Conservation (phyloP, 345 rosid genomes). For the Salix udensis region DNA sequence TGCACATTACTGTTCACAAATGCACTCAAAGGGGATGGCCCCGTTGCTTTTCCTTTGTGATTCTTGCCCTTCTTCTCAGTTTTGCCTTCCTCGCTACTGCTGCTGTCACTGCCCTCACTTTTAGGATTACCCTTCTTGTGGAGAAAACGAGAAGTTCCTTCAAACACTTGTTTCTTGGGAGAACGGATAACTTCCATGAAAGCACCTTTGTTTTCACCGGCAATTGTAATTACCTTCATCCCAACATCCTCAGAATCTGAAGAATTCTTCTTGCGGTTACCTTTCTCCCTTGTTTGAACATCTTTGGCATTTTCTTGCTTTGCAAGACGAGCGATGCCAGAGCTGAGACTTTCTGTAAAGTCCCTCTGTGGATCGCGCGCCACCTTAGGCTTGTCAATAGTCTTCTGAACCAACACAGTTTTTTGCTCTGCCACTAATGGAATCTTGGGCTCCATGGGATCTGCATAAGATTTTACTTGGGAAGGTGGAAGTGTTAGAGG, state of each 20-base stretch:
- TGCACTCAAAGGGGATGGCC: constrained; percentile 44
- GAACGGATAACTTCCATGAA: constrained; percentile 63
- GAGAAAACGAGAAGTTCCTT: constrained; percentile 21
- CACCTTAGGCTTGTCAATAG: constrained; percentile 34
- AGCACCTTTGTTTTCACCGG: constrained; percentile 94
- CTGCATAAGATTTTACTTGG: constrained; percentile 37
- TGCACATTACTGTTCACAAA: constrained; percentile 85
- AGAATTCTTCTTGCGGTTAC: constrained; percentile 27
- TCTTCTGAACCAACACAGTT: constrained; percentile 52
- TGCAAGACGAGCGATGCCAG: constrained; percentile 13
- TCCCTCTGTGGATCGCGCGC: constrained; percentile 13
- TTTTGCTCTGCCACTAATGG: constrained; percentile 59
- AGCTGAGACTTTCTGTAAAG: constrained; percentile 11
- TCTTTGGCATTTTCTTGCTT: constrained; percentile 18
- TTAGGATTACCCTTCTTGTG: constrained; percentile 25
- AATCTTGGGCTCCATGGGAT: constrained; percentile 30
- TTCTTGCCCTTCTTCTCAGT: constrained; percentile 31
- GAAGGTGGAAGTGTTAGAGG: constrained; percentile 74
- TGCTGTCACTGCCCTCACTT: constrained; percentile 29
- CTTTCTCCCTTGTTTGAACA: constrained; percentile 20
- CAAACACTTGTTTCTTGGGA: constrained; percentile 31
- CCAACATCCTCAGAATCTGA: constrained; percentile 44
- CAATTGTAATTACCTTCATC: constrained; percentile 62
- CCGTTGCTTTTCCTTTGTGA: constrained; percentile 14
- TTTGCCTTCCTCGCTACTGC: constrained; percentile 35